Evolutionary conservation across 371 early-diverging fungal genomes (phyloP).

Genomic region (Dichotomocladium elegans): DNA sequence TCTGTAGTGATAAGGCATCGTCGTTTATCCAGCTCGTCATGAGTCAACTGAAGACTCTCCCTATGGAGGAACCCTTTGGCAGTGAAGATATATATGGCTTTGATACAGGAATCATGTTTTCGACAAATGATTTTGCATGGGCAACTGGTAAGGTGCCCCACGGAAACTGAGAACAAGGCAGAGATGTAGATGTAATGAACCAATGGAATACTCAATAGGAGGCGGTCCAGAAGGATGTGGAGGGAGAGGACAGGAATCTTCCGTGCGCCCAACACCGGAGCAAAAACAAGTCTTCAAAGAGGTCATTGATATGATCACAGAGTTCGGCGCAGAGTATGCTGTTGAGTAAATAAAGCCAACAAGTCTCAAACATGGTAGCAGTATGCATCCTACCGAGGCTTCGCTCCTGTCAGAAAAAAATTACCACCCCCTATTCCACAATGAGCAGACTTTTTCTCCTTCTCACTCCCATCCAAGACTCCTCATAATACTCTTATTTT

Average conservation of each 20-base stretch:
- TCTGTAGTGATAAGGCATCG: conserved; percentile 1
- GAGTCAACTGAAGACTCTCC: conserved; percentile 21
- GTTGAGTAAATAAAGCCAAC: too few relatives aligned
- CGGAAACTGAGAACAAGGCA: background rate
- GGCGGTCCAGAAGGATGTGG: conserved; percentile 44
- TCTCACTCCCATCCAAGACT: background rate
- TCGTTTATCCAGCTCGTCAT: conserved; percentile 8
- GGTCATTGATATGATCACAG: conserved; percentile 21
- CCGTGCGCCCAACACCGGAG: conserved; percentile 24
- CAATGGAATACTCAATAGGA: conserved; percentile 5
- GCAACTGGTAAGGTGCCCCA: conserved; percentile 27
- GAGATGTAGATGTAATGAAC: background rate
- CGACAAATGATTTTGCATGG: conserved; percentile 45
- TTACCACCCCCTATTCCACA: background rate
- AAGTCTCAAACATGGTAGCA: background rate
- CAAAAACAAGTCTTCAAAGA: conserved; percentile 35
- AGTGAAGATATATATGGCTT: conserved; percentile 49
- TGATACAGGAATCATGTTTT: conserved; percentile 35
- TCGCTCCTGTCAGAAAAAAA: background rate
- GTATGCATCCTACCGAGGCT: background rate
- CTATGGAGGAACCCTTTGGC: conserved; percentile 39
- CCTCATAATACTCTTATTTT: background rate
- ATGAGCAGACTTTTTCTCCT: background rate
- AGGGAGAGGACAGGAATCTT: conserved; percentile 16
- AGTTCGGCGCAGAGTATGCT: background rate